Conservation (phyloP, 2,329 filamentous ascomycete species). For the Diaporthe sp. region DNA sequence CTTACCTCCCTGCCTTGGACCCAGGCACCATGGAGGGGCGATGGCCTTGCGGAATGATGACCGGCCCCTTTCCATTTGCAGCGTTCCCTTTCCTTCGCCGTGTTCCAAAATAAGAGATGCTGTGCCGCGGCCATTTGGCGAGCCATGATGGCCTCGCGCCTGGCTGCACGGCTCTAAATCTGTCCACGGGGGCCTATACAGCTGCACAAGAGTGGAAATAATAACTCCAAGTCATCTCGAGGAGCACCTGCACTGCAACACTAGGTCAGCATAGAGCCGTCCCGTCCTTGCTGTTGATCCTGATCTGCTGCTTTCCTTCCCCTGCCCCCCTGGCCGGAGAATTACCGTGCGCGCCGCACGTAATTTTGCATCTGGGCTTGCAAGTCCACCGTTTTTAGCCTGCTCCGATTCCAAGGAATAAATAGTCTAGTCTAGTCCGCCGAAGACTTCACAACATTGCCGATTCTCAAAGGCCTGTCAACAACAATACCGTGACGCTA, state of each 20-base stretch:
- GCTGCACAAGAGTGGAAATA: conserved; percentile 1
- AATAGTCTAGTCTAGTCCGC: not conserved
- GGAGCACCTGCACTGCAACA: not conserved
- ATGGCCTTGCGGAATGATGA: conserved; percentile 12
- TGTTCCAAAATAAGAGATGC: conserved; percentile 20
- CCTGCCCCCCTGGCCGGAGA: conserved; percentile 3
- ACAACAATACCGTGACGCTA: conserved; percentile 11
- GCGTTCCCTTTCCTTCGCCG: not conserved
- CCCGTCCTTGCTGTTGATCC: conserved; percentile 8
- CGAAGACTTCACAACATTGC: not conserved
- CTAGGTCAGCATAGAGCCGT: not conserved
- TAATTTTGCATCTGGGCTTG: conserved; percentile 8
- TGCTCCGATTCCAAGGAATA: conserved; percentile 12
- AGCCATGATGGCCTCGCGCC: conserved; percentile 5
- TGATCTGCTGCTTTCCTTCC: not conserved
- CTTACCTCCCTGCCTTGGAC: not conserved
- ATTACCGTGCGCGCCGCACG: conserved; percentile 13
- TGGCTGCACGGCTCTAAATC: conserved; percentile 16
- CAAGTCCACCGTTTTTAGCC: not conserved
- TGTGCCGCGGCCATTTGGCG: conserved; percentile 6
- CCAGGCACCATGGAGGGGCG: not conserved
- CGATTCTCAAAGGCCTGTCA: not conserved
- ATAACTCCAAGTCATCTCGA: not conserved
- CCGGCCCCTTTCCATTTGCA: not conserved
- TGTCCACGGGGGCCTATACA: conserved; percentile 5